These are phyloP conservation scores for Fraxinus sp. DNA, from an alignment of 305 asterid genomes.

Conservation along the genomic window DNA sequence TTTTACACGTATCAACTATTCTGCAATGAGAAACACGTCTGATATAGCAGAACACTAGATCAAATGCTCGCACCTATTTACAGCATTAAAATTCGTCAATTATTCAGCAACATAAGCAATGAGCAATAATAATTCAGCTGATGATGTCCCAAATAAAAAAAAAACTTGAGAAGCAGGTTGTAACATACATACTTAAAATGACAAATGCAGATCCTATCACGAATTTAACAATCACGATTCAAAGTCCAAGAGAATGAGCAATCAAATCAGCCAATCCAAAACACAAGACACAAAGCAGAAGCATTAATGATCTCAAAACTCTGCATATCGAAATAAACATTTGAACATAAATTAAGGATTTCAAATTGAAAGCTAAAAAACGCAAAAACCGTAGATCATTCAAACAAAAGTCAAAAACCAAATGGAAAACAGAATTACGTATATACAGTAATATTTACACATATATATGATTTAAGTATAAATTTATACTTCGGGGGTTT, in stretches of 20 bases:
- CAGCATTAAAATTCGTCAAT: not conserved
- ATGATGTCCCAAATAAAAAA: not conserved
- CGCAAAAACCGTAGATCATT: not conserved
- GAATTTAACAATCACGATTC: not conserved
- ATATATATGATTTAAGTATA: not conserved
- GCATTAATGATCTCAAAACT: constrained; percentile 6
- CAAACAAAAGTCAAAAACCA: not conserved
- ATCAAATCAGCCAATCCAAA: not conserved
- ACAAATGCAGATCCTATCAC: not conserved
- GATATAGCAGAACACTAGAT: not conserved
- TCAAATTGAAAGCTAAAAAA: not conserved
- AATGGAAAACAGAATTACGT: not conserved
- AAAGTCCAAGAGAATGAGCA: not conserved
- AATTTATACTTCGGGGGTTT: constrained; percentile 56
- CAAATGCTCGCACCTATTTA: not conserved
- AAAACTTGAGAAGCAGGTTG: not conserved
- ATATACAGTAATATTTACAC: not conserved
- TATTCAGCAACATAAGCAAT: not conserved
- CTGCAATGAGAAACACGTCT: not conserved
- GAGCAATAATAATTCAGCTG: not conserved
- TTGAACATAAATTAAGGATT: not conserved
- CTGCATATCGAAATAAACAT: not conserved
- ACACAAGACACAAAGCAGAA: not conserved
- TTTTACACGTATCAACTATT: not conserved
- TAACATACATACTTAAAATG: not conserved